Conservation (phyloP, 2,329 filamentous ascomycete species). For the Purpureocillium lavendulum region DNA sequence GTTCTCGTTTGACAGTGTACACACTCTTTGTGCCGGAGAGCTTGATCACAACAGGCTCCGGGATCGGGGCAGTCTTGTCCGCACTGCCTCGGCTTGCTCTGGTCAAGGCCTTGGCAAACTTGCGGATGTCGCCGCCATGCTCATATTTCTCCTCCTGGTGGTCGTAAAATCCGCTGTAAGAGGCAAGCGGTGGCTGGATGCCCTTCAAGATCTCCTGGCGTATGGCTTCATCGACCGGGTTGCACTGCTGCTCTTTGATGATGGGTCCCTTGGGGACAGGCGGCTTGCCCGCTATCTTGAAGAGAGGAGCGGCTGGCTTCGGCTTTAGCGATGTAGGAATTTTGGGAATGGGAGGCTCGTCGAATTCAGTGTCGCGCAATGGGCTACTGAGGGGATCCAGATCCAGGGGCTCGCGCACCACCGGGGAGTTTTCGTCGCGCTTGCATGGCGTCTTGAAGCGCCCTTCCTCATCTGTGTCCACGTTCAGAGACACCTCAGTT, state of each 20-base stretch:
- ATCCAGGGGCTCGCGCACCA: conserved; percentile 23
- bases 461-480: conserved; percentile 52
- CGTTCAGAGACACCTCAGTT: conserved; percentile 78
- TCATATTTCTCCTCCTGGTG: conserved; percentile 56
- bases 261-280: conserved; percentile 57
- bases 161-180: conserved; percentile 74
- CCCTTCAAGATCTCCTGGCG: conserved; percentile 67
- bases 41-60: conserved; percentile 54
- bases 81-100: conserved; percentile 48
- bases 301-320: conserved; percentile 27
- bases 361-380: conserved; percentile 55
- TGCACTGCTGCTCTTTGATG: conserved; percentile 76
- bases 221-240: conserved; percentile 74
- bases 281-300: conserved; percentile 28
- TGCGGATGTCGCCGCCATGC: conserved; percentile 68
- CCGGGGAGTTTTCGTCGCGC: conserved; percentile 21
- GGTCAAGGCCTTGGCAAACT: conserved; percentile 60
- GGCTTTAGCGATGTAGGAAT: conserved; percentile 41
- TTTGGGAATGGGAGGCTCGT: conserved; percentile 35
- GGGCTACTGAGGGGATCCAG: conserved; percentile 58
- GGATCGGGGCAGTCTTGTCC: conserved; percentile 53
- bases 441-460: conserved; percentile 73
- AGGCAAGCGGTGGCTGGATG: conserved; percentile 62
- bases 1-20: conserved; percentile 75
- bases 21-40: conserved; percentile 57